Percentiles rank a stretch among this genome's conserved stretches.
These are phyloP conservation scores for Salvia hispanica DNA, from an alignment of 257 asterid genomes.

Conservation along the genomic window DNA sequence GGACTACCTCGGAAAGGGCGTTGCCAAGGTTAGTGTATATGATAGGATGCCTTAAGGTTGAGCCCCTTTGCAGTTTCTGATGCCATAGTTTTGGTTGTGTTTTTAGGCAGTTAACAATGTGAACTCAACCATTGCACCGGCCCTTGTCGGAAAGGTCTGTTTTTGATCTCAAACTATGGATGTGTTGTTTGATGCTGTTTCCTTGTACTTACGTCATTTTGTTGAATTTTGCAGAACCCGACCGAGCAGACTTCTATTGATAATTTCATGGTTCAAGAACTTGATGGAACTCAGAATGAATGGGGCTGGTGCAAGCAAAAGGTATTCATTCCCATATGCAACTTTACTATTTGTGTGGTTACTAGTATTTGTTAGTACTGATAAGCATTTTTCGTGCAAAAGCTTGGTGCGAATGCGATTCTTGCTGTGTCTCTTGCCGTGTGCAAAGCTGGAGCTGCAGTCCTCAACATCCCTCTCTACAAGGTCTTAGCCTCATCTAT, in stretches of 20 bases:
- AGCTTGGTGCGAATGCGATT: slow-evolving; percentile 99
- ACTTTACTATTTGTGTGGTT: not conserved
- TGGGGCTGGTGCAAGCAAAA: slow-evolving; percentile 99
- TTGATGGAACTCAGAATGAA: slow-evolving; percentile 95
- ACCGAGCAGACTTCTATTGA: slow-evolving; percentile 86
- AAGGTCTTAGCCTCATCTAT: slow-evolving; percentile 50
- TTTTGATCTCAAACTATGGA: not conserved
- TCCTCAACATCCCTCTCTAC: slow-evolving; percentile 71
- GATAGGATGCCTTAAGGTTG: no score
- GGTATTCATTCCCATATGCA: slow-evolving; percentile 46
- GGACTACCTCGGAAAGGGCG: slow-evolving; percentile 98
- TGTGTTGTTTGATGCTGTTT: not conserved
- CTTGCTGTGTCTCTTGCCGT: slow-evolving; percentile 95
- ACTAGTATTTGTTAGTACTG: not conserved
- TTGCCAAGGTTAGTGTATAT: slow-evolving; percentile 63
- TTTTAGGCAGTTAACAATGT: slow-evolving; percentile 85
- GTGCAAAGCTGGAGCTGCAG: slow-evolving; percentile 95
- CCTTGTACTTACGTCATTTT: not conserved
- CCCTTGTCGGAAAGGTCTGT: slow-evolving; percentile 91
- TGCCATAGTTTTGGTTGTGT: slow-evolving; percentile 1
- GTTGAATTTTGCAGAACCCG: slow-evolving; percentile 58
- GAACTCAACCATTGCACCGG: slow-evolving; percentile 84
- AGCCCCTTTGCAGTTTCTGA: not conserved
- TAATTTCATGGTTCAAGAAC: slow-evolving; percentile 90
- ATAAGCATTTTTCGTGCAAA: slow-evolving; percentile 25